Base-by-base conservation (phyloP, 257 asterid genomes). In the Plantago elongata region DNA sequence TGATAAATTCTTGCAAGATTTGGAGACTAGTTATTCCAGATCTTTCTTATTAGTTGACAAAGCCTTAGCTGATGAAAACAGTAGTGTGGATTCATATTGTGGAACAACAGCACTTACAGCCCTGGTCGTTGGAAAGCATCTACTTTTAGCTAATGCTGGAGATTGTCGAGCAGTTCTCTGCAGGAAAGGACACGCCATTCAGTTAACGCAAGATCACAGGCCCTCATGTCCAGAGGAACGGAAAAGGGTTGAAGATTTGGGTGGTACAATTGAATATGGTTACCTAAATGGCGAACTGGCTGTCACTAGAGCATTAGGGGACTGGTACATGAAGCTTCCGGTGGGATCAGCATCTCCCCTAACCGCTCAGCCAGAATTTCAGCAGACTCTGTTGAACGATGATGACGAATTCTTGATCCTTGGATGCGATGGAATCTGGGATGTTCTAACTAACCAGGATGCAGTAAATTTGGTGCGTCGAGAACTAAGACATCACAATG, bases 351-450 rank as follows among this genome's bases (percentile, higher is more conserved):
- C 85, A 10, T 81, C 96, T 6, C 98, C 96, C 49, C 85, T 90
- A 18, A 85, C 89, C 1, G 95, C 97, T 0, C 96, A 92, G 69
- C 99, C 99, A 1, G 99, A 92, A 61, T 72, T 92, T 49, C 81
- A 79, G 44, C 72, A 57, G 60, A 72, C 75, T 34, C 38, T 70
- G 68, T 73, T 89, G 61, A 79, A 86, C 0, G 96, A 89, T 67
- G 99, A 92, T 1, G 99, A 92, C 4, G 99, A 92, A 54, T 92
- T 92, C 77, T 57, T 92, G 84, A 89, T 92, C 45, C 72, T 92
- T 22, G 97, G 84, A 27, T 92, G 97, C 5, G 99, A 92, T 72
- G 99, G 99, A 52, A 74, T 92, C 17, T 92, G 99, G 99, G 99
- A 92, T 45, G 95, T 83, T 18, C 62, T 92, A 75, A 78, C 96